A percentile compares a stretch with the other conserved stretches of the same genome.
These are phyloP conservation scores for Lactifluus hygrophoroides DNA, from an alignment of 768 basidiomycete species.

Conservation along the genomic window DNA sequence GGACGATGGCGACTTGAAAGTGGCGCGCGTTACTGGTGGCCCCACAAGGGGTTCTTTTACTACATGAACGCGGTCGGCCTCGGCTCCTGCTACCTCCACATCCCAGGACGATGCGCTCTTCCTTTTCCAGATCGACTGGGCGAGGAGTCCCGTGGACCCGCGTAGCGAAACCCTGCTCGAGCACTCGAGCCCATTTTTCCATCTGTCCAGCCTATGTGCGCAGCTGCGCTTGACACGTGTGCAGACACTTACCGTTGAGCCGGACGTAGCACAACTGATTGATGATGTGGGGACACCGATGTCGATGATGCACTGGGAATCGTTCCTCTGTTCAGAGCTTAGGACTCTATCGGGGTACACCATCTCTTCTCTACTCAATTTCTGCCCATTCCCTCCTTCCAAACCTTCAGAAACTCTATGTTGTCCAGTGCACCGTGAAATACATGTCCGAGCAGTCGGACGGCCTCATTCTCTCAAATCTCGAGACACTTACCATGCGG, in stretches of 20 bases:
- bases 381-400: background rate
- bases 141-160: constrained; percentile 8
- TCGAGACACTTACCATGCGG: background rate
- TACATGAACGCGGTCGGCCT: background rate
- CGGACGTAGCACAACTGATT: background rate
- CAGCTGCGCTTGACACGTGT: background rate
- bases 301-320: background rate
- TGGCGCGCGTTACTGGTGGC: background rate
- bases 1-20: background rate
- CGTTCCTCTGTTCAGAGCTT: background rate
- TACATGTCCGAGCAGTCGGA: too few species aligned
- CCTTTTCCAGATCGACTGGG: constrained; percentile 8
- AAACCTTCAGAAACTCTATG: constrained; percentile 4
- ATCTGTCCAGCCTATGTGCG: constrained; percentile 2
- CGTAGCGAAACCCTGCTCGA: background rate
- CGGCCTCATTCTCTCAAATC: background rate
- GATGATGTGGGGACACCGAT: background rate
- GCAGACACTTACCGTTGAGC: background rate
- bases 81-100: background rate
- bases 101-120: constrained; percentile 1
- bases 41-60: constrained; percentile 5
- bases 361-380: background rate
- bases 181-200: constrained; percentile 14
- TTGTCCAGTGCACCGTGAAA: background rate
- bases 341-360: background rate